Base-by-base conservation (phyloP, 176 grass and related monocot species). In the Oryza coarctata region DNA sequence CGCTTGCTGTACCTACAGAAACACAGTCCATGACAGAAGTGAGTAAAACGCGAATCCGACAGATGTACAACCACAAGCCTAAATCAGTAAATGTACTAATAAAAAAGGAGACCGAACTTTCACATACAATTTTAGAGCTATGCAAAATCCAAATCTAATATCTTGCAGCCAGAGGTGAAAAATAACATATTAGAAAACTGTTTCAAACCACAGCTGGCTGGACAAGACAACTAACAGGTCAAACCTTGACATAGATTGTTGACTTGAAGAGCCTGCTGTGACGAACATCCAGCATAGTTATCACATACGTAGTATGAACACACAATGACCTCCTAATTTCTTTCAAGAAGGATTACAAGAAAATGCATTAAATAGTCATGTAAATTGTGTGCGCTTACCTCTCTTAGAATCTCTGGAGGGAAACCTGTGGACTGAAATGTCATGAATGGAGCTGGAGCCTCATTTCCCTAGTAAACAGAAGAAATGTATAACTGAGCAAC, bases 341-440 rank as follows among this genome's bases (percentile, higher is more conserved):
- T 55, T 83, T 20, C 29, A 20, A 80, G 67, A 85, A 27, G 39
- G 14, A 83, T 50, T 50, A 33, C 10, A 25, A 60, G 1, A 41
- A 35, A 22, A 39, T 9, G 20, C 44, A 76, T 31, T 45, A 71
- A 71, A 50, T 66, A 79, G 6, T 68, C 25, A 25, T 72, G 64
- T 28, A 20, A 6, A 29, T 35, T 82, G 40, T 63, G 49, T 68
- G 67, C 6, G 72, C 75, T 5, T 75, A 97, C 94, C 94, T 91
- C 92, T 71, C 88, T 85, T 82, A 98, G 89, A 64, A 98, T 88
- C 61, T 92, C 92, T 5, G 82, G 35, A 35, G 92, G 88, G 87
- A 98, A 94, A 39, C 78, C 39, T 7, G 90, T 93, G 7, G 92
- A 89, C 52, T 94, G 83, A 75, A 98, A 98, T 36, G 92, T 85